phyloP scores from a whole-genome alignment of 192 early-diverging fungal species.

The Backusella tuberculispora region DNA sequence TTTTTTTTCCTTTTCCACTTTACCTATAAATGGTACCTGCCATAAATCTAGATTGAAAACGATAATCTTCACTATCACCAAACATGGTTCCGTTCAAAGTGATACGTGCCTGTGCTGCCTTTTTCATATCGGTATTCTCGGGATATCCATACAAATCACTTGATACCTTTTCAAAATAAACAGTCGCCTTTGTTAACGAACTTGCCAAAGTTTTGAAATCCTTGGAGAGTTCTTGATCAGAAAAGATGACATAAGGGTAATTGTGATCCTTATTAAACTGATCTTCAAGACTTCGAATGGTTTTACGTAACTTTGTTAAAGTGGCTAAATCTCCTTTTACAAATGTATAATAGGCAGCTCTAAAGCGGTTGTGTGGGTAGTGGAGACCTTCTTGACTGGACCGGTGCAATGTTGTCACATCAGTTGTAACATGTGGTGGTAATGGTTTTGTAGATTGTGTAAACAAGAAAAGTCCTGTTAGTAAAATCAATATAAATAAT shows the following conservation, averaged over 20 bases:
- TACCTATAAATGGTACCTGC: slow-evolving; percentile 44
- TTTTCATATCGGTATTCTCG: slow-evolving; percentile 25
- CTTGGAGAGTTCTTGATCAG: slow-evolving; percentile 32
- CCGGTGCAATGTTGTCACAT: not conserved
- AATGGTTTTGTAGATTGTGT: slow-evolving; percentile 14
- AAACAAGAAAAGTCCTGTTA: slow-evolving; percentile 22
- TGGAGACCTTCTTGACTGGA: not conserved
- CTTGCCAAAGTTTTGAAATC: slow-evolving; percentile 38
- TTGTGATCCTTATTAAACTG: slow-evolving; percentile 30
- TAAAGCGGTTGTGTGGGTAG: slow-evolving; percentile 15
- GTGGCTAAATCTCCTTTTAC: slow-evolving; percentile 27
- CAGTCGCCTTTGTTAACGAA: slow-evolving; percentile 25
- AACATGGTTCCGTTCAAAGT: slow-evolving; percentile 41
- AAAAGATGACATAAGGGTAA: slow-evolving; percentile 45
- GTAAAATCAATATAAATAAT: not conserved
- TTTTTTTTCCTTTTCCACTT: slow-evolving; percentile 31
- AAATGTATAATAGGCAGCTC: slow-evolving; percentile 37
- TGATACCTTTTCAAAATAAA: slow-evolving; percentile 34
- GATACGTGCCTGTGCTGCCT: slow-evolving; percentile 31
- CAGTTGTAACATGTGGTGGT: not conserved
- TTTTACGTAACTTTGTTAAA: slow-evolving; percentile 28
- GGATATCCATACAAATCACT: slow-evolving; percentile 33
- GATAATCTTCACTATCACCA: slow-evolving; percentile 43
- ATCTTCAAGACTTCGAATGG: slow-evolving; percentile 43
- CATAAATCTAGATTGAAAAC: slow-evolving; percentile 59